These are phyloP conservation scores for Thielaviopsis musarum DNA, from an alignment of 2,329 filamentous ascomycete genomes.

Conservation along the genomic window DNA sequence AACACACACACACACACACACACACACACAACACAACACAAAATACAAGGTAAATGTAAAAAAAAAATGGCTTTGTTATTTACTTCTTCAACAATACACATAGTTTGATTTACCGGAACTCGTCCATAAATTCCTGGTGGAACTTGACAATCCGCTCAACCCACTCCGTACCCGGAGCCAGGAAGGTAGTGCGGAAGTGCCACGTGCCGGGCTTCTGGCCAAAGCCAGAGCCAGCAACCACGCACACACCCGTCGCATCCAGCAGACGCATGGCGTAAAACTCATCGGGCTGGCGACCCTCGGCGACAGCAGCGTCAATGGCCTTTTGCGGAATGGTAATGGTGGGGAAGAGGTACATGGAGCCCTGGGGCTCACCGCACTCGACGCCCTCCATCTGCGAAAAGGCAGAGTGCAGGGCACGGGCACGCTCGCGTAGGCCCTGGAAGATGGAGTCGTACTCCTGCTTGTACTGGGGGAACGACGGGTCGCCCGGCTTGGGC, in stretches of 20 bases:
- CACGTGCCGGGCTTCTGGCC: slow-evolving; percentile 81
- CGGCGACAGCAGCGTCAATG: slow-evolving; percentile 53
- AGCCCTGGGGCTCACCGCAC: slow-evolving; percentile 76
- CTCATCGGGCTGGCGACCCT: slow-evolving; percentile 66
- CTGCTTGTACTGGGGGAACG: slow-evolving; percentile 63
- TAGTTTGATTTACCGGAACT: slow-evolving; percentile 38
- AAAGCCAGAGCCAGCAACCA: slow-evolving; percentile 84
- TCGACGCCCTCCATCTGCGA: slow-evolving; percentile 89
- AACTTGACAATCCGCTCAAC: slow-evolving; percentile 74
- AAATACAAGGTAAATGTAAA: too few relatives aligned
- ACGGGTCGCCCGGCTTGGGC: slow-evolving; percentile 65
- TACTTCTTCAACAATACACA: not conserved
- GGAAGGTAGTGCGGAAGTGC: slow-evolving; percentile 93
- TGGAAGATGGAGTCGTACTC: slow-evolving; percentile 75
- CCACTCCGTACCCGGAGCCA: slow-evolving; percentile 94
- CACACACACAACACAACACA: not conserved
- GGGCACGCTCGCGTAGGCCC: slow-evolving; percentile 62
- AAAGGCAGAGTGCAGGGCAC: slow-evolving; percentile 79
- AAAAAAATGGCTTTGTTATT: not conserved
- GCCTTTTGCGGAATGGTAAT: slow-evolving; percentile 68
- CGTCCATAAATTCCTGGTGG: slow-evolving; percentile 76
- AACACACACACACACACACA: not conserved
- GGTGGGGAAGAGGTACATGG: slow-evolving; percentile 98
- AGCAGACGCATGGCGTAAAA: slow-evolving; percentile 87
- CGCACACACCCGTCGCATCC: slow-evolving; percentile 85